These are phyloP conservation scores for Microsporum audouinii DNA, from an alignment of 2,329 filamentous ascomycete species.

Conservation along the genomic window DNA sequence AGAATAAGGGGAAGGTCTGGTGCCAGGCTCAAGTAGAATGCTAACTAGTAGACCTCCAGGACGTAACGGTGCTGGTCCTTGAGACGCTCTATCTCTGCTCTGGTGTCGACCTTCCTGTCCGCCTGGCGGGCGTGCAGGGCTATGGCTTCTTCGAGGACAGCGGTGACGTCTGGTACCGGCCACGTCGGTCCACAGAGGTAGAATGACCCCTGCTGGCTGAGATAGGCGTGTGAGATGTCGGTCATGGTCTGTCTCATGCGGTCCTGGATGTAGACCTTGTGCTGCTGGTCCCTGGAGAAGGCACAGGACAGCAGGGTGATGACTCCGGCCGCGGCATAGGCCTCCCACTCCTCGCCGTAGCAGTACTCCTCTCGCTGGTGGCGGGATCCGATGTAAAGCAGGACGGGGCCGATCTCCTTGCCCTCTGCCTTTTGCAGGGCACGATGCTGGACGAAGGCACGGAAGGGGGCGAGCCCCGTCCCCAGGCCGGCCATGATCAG, in stretches of 20 bases:
- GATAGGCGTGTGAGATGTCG: conserved; percentile 76
- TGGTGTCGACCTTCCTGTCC: conserved; percentile 67
- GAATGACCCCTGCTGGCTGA: conserved; percentile 79
- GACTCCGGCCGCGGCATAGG: conserved; percentile 87
- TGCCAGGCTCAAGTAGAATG: background rate
- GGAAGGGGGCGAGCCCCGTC: conserved; percentile 96
- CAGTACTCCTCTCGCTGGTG: conserved; percentile 98
- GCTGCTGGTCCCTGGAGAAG: conserved; percentile 89
- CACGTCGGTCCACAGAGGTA: conserved; percentile 97
- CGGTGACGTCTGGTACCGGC: conserved; percentile 94
- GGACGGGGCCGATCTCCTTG: conserved; percentile 82
- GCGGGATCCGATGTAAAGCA: conserved; percentile 92
- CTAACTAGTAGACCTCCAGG: conserved; percentile 64
- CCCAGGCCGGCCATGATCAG: conserved; percentile 99
- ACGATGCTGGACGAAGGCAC: conserved; percentile 94
- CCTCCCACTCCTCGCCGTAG: conserved; percentile 98
- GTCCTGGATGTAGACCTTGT: conserved; percentile 99
- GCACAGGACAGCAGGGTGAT: conserved; percentile 88
- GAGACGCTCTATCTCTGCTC: conserved; percentile 89
- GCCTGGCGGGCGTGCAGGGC: conserved; percentile 56
- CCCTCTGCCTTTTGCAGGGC: conserved; percentile 97
- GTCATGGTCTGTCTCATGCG: conserved; percentile 80
- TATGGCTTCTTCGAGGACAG: conserved; percentile 87
- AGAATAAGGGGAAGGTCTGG: background rate
- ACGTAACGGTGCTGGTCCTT: conserved; percentile 95